Evolutionary conservation across 495 filamentous ascomycete species (phyloP).

Genomic region (Tetracladium marchalianum): DNA sequence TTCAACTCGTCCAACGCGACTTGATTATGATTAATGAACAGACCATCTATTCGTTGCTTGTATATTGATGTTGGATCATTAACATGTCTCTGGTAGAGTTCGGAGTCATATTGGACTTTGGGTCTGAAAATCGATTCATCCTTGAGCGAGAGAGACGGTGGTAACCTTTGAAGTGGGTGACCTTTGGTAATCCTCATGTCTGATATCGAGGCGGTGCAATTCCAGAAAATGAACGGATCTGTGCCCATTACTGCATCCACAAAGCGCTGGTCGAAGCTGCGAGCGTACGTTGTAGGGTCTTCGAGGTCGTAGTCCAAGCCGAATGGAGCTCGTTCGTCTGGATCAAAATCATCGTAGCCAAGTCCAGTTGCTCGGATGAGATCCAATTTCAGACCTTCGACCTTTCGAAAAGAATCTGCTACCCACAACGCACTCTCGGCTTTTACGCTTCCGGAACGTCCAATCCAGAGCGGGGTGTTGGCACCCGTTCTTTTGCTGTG

Average conservation of each 20-base stretch:
- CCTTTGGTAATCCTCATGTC: neutral
- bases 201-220: neutral
- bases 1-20: conserved; percentile 13
- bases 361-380: conserved; percentile 17
- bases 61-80: conserved; percentile 17
- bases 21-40: conserved; percentile 20
- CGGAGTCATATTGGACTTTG: conserved; percentile 10
- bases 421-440: conserved; percentile 11
- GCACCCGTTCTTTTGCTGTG: neutral
- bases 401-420: conserved; percentile 11
- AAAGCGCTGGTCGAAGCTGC: conserved; percentile 19
- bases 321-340: neutral
- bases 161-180: neutral
- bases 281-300: conserved; percentile 7
- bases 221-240: neutral
- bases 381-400: conserved; percentile 10
- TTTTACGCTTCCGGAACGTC: neutral
- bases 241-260: conserved; percentile 15
- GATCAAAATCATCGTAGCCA: conserved; percentile 18
- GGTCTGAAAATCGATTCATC: neutral
- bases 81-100: conserved; percentile 10
- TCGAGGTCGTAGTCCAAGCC: conserved; percentile 12
- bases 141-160: neutral
- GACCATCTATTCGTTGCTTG: conserved; percentile 18
- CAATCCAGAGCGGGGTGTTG: conserved; percentile 14